Conservation (phyloP, 805 yeast species). For the Saturnispora zaruensis region DNA sequence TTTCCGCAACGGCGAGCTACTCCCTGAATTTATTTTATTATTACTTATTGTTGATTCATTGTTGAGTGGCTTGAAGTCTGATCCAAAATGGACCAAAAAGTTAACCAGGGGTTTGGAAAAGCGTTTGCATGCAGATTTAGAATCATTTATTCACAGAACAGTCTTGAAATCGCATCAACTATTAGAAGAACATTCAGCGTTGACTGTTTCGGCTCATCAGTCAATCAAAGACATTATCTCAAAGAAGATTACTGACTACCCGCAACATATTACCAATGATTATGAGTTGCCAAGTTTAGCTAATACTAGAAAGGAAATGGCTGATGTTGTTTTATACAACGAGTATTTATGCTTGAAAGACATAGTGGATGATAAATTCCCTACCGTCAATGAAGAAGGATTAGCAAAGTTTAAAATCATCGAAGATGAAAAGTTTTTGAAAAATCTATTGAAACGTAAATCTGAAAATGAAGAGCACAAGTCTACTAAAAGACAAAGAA, state of each 20-base stretch:
- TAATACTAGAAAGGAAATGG: conserved; percentile 33
- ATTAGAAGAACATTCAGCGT: conserved; percentile 39
- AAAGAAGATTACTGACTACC: conserved; percentile 40
- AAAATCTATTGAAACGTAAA: conserved; percentile 50
- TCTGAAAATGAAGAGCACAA: conserved; percentile 22
- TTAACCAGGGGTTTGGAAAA: conserved; percentile 18
- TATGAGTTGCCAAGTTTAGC: conserved; percentile 16
- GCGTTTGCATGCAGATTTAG: conserved; percentile 21
- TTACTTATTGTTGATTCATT: conserved; percentile 42
- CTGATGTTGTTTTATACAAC: conserved; percentile 45
- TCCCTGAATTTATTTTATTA: conserved; percentile 49
- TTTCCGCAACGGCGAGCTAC: conserved; percentile 46
- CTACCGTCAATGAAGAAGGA: conserved; percentile 18
- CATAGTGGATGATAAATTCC: conserved; percentile 24
- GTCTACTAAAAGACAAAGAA: conserved; percentile 22
- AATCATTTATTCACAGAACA: conserved; percentile 37
- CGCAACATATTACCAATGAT: conserved; percentile 21
- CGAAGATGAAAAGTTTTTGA: conserved; percentile 50
- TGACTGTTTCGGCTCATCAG: conserved; percentile 29
- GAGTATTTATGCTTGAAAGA: conserved; percentile 45
- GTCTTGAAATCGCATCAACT: conserved; percentile 55
- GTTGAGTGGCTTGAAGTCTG: conserved; percentile 25
- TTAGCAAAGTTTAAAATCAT: conserved; percentile 32
- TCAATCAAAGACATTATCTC: conserved; percentile 30
- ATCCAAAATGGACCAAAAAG: conserved; percentile 27